These are phyloP conservation scores for Volutella citrinella DNA, from an alignment of 2,329 filamentous ascomycete genomes.

Conservation along the genomic window DNA sequence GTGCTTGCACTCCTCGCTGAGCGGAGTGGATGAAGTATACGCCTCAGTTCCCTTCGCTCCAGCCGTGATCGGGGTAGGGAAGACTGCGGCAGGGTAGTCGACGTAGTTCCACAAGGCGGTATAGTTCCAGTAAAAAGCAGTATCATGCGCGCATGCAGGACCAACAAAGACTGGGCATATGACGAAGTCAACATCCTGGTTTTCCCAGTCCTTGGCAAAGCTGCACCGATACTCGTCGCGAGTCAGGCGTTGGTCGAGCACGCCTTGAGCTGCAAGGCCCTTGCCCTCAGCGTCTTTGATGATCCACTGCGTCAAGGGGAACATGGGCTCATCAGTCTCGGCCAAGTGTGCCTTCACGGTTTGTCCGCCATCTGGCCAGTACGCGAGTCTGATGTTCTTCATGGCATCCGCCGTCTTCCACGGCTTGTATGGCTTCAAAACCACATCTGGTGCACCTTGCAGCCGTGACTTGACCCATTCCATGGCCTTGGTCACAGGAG, in stretches of 20 bases:
- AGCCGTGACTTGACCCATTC: conserved; percentile 28
- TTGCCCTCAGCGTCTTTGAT: conserved; percentile 11
- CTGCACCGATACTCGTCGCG: conserved; percentile 19
- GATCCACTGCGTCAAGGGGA: conserved; percentile 21
- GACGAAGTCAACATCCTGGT: conserved; percentile 7
- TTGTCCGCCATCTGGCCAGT: conserved; percentile 44
- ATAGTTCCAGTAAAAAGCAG: conserved; percentile 56
- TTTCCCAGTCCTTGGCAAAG: neutral
- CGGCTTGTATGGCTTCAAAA: conserved; percentile 34
- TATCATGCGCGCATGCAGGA: conserved; percentile 3
- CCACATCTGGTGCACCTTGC: conserved; percentile 15
- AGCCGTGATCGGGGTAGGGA: conserved; percentile 43
- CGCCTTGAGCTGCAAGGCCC: conserved; percentile 11
- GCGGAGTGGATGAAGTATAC: conserved; percentile 14
- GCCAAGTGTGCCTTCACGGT: conserved; percentile 30
- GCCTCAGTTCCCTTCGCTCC: conserved; percentile 18
- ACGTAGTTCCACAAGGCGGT: conserved; percentile 64
- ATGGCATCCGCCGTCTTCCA: conserved; percentile 28
- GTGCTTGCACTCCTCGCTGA: conserved; percentile 28
- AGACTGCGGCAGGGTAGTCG: conserved; percentile 58
- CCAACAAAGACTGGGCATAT: conserved; percentile 6
- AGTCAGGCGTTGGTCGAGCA: conserved; percentile 9
- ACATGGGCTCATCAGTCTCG: conserved; percentile 38
- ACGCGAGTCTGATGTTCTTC: conserved; percentile 34
- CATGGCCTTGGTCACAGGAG: conserved; percentile 35